Conservation (phyloP, 164 flowering plant genomes). For the Annona cherimola region DNA sequence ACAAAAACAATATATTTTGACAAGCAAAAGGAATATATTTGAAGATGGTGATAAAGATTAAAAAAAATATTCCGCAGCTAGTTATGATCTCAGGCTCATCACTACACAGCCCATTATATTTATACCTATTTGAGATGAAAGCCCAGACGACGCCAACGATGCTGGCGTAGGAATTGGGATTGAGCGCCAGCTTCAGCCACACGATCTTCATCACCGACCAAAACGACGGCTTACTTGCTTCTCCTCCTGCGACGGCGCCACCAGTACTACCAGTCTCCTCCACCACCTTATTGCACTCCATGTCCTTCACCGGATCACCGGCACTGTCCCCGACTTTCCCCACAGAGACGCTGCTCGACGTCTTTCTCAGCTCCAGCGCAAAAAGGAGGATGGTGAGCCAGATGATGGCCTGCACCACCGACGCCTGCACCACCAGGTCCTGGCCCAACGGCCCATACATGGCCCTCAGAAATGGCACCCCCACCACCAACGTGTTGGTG, state of each 20-base stretch:
- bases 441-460: conserved; percentile 59
- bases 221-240: conserved; percentile 27
- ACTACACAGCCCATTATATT: neutral
- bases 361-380: conserved; percentile 44
- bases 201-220: conserved; percentile 50
- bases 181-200: conserved; percentile 44
- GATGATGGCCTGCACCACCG: conserved; percentile 50
- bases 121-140: conserved; percentile 52
- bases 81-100: too few species aligned
- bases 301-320: conserved; percentile 14
- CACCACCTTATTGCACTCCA: conserved; percentile 21
- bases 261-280: neutral
- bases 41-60: too few species aligned
- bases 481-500: conserved; percentile 60
- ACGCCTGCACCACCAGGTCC: conserved; percentile 60
- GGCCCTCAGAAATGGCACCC: conserved; percentile 61
- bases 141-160: conserved; percentile 64
- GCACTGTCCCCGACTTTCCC: neutral
- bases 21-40: too few species aligned
- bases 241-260: neutral
- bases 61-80: too few species aligned
- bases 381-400: conserved; percentile 58
- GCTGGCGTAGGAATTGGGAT: conserved; percentile 64
- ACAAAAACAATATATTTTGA: too few species aligned
- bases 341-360: conserved; percentile 17